These are phyloP conservation scores for Boletus edulis DNA, from an alignment of 768 basidiomycete species.

Conservation along the genomic window DNA sequence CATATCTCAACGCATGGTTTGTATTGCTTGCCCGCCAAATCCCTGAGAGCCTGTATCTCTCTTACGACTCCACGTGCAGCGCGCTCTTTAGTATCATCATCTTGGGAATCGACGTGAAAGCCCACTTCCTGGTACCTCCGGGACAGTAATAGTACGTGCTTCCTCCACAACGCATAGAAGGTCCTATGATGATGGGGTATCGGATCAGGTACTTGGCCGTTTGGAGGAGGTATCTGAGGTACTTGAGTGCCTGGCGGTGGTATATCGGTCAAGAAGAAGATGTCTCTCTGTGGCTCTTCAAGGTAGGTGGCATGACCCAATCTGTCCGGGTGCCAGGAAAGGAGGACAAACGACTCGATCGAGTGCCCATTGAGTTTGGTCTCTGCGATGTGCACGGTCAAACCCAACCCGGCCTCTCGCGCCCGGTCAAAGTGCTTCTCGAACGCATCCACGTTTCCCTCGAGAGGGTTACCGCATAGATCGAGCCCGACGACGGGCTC, in stretches of 20 bases:
- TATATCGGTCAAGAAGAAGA: conserved; percentile 46
- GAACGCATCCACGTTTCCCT: conserved; percentile 56
- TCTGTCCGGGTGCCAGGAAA: conserved; percentile 62
- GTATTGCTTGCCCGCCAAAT: conserved; percentile 27
- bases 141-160: conserved; percentile 21
- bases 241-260: conserved; percentile 17
- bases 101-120: conserved; percentile 3
- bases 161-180: conserved; percentile 24
- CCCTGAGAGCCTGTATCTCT: conserved; percentile 20
- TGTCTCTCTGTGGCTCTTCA: conserved; percentile 47
- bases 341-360: conserved; percentile 58
- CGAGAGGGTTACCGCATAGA: conserved; percentile 71
- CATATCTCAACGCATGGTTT: conserved; percentile 76
- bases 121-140: conserved; percentile 16
- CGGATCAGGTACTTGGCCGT: conserved; percentile 17
- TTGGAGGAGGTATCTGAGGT: conserved; percentile 17
- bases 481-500: conserved; percentile 74
- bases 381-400: conserved; percentile 87
- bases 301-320: conserved; percentile 85
- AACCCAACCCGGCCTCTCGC: conserved; percentile 56
- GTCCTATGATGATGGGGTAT: conserved; percentile 22
- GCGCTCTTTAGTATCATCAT: conserved; percentile 13
- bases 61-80: conserved; percentile 20
- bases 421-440: conserved; percentile 50
- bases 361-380: conserved; percentile 56